Evolutionary conservation across 2,329 filamentous ascomycete species (phyloP).

Genomic region (Torrubiellomyces zombiae): DNA sequence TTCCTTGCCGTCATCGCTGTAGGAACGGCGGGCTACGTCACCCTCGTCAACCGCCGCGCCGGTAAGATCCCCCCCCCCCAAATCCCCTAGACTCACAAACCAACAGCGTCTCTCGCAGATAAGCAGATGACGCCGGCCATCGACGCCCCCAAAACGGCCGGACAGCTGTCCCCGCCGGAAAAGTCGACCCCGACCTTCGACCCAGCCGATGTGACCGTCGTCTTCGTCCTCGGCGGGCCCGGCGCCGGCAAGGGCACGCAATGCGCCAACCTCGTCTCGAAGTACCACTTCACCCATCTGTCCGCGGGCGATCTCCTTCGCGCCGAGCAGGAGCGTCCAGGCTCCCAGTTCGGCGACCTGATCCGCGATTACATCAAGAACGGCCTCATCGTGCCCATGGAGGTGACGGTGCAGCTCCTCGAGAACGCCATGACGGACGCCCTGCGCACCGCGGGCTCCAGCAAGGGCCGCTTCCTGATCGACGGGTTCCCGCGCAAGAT

Average conservation of each 20-base stretch:
- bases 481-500: conserved; percentile 89
- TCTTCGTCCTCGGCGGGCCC: conserved; percentile 92
- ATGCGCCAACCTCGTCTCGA: conserved; percentile 69
- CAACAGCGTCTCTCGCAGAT: too few species aligned
- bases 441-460: conserved; percentile 31
- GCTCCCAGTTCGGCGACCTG: conserved; percentile 77
- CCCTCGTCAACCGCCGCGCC: conserved; percentile 31
- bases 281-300: conserved; percentile 86
- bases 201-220: conserved; percentile 62
- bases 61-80: conserved; percentile 18
- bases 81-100: conserved; percentile 1
- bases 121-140: conserved; percentile 23
- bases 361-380: conserved; percentile 91
- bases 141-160: conserved; percentile 20
- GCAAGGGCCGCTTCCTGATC: conserved; percentile 57
- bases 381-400: conserved; percentile 95
- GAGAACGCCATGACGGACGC: conserved; percentile 79
- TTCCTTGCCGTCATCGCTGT: conserved; percentile 33
- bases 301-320: conserved; percentile 87
- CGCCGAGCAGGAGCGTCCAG: conserved; percentile 76
- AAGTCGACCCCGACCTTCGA: conserved; percentile 56
- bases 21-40: conserved; percentile 30
- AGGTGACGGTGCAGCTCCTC: conserved; percentile 83
- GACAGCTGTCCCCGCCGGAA: conserved; percentile 28
- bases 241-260: conserved; percentile 95